Evolutionary conservation across 176 grass and related monocot genomes (phyloP).

Genomic region (Lolium multiflorum): DNA sequence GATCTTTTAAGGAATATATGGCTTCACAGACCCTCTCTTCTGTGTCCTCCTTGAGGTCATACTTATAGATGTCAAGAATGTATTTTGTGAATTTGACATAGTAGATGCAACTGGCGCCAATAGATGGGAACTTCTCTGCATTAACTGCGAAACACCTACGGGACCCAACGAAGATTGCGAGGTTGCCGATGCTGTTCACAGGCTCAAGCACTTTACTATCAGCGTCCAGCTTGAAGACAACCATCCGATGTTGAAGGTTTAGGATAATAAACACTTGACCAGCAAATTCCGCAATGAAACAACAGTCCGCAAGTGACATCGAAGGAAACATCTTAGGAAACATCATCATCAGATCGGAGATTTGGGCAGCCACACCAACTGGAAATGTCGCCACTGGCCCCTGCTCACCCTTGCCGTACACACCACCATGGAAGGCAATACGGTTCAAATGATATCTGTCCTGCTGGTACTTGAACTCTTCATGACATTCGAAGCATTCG

Average conservation of each 20-base stretch:
- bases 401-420: background rate
- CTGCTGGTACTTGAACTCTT: too few species aligned
- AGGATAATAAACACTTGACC: background rate
- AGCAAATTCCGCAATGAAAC: background rate
- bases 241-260: fast-evolving
- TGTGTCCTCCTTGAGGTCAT: background rate
- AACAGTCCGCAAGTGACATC: background rate
- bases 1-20: background rate
- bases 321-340: background rate
- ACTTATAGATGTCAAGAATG: background rate
- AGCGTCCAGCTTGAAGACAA: background rate
- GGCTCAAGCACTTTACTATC: background rate
- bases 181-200: background rate
- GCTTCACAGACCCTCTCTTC: background rate
- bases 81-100: background rate
- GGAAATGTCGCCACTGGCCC: background rate
- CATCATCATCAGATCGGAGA: too few species aligned
- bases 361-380: background rate
- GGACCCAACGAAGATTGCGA: background rate
- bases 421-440: background rate
- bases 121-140: background rate
- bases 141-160: conserved; percentile 5
- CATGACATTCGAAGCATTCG: background rate
- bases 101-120: background rate
- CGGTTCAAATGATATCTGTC: too few species aligned